Percentiles rank a stretch among this genome's conserved stretches.
Conservation (phyloP, 1,284 basidiomycete species). For the Neolentinus lepideus region DNA sequence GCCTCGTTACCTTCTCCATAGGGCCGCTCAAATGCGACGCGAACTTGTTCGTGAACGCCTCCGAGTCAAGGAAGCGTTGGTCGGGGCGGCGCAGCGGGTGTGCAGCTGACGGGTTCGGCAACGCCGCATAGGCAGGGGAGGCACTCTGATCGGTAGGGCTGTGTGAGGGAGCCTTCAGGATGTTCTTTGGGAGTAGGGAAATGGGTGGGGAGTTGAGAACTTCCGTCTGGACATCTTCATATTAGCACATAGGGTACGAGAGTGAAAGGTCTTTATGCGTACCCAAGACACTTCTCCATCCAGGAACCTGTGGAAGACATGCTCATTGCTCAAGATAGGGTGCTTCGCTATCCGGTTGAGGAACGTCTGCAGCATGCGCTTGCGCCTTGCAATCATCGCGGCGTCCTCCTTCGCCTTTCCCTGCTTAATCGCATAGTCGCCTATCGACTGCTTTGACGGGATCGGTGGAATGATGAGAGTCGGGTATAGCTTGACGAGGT, state of each 20-base stretch:
- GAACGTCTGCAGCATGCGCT: conserved; percentile 94
- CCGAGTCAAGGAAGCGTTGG: conserved; percentile 93
- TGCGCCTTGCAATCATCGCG: conserved; percentile 85
- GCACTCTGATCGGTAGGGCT: conserved; percentile 81
- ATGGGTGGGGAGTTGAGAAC: conserved; percentile 90
- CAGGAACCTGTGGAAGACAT: conserved; percentile 92
- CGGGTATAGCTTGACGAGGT: conserved; percentile 85
- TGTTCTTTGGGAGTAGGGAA: conserved; percentile 89
- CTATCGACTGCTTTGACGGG: conserved; percentile 92
- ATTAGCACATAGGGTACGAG: background rate
- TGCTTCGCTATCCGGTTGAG: conserved; percentile 86
- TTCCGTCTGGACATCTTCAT: conserved; percentile 53
- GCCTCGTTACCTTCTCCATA: conserved; percentile 94
- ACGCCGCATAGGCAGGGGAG: conserved; percentile 71
- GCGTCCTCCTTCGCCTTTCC: conserved; percentile 96
- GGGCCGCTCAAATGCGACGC: conserved; percentile 84
- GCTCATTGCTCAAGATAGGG: conserved; percentile 90
- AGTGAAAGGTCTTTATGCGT: conserved; percentile 14
- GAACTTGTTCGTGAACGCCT: conserved; percentile 96
- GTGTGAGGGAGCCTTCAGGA: conserved; percentile 91
- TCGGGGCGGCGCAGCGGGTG: conserved; percentile 86
- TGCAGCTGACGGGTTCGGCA: conserved; percentile 84
- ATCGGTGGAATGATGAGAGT: conserved; percentile 97
- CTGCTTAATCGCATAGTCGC: conserved; percentile 97
- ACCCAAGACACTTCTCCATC: conserved; percentile 97